Base-by-base conservation (phyloP, 768 basidiomycete species). In the Gymnopilus dilepis region DNA sequence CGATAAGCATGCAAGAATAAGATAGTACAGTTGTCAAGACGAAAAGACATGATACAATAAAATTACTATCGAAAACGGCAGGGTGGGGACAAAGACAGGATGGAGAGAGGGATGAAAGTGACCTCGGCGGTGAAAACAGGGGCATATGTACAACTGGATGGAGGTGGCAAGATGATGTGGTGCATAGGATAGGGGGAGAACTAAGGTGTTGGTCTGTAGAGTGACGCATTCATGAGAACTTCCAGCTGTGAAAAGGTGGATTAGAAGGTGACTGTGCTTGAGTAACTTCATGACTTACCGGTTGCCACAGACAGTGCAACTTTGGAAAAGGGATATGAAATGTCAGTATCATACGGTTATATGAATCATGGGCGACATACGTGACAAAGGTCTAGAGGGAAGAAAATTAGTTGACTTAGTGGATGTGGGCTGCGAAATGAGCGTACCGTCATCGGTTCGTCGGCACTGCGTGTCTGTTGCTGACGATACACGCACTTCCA, bases 381-480 rank as follows among this genome's bases (percentile, higher is more conserved):
- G 66, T 67, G 22, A 67, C 66, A 21, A 67, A 67, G 24, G 66
- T 67, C 66, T 67, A 47, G 19, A 57, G 41, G 31, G 12, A 60
- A 15, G 21, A 52, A 15, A 4, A 42, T 43, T 26, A 51, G 28
- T 21, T 31, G n/a, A 24, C 4, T 7, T 17, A 40, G 3, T 17
- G 21, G 7, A 59, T 19, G 19, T n/a, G 48, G 50, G 13, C 9
- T 17, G 19, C 6, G 11, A 38, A 30, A 21, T 9, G 15, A 50
- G 58, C 60, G 5, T 54, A 67, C 66, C n/a, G 97, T 98, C 96
- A 99, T 98, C 22, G 97, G 96, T 77, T 98, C 97, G 78, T 99
- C 97, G 7, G 97, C 97, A 71, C 93, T 95, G 58, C 97, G 85
- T 7, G 97, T 99, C 73, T 99, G 97, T 68, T 94, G 94, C 79